phyloP scores from a whole-genome alignment of 306 rosid species.

The Fagus sylvatica region DNA sequence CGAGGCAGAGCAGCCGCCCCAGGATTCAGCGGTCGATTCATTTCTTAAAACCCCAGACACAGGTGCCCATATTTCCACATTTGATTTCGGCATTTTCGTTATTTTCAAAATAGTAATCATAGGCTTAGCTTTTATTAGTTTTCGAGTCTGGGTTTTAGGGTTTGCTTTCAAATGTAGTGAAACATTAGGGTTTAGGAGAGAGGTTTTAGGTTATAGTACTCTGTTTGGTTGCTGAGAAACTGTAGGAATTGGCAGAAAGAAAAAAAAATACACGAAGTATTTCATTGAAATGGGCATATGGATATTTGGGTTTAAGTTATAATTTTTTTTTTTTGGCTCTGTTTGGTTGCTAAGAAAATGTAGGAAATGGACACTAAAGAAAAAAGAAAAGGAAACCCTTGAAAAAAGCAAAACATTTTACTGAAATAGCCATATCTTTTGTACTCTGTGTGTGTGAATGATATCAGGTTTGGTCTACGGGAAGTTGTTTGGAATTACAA shows the following conservation, averaged over 20 bases:
- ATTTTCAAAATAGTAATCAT: background rate
- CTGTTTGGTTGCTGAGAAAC: constrained; percentile 3
- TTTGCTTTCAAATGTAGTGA: background rate
- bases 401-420: no score
- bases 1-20: constrained; percentile 46
- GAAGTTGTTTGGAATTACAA: constrained; percentile 42
- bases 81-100: background rate
- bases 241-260: background rate
- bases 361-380: background rate
- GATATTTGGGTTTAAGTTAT: no score
- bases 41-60: constrained; percentile 31
- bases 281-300: background rate
- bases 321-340: background rate
- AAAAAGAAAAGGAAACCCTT: background rate
- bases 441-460: background rate
- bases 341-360: background rate
- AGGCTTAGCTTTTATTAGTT: background rate
- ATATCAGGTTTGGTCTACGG: constrained; percentile 53
- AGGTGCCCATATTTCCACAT: constrained; percentile 32
- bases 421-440: background rate
- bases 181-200: no score
- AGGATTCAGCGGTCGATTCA: constrained; percentile 22
- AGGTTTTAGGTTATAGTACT: no score
- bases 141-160: constrained; percentile 13
- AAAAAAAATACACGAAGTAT: background rate